Evolutionary conservation across 2,329 filamentous ascomycete genomes (phyloP).

Genomic region (Calycina herbarum): DNA sequence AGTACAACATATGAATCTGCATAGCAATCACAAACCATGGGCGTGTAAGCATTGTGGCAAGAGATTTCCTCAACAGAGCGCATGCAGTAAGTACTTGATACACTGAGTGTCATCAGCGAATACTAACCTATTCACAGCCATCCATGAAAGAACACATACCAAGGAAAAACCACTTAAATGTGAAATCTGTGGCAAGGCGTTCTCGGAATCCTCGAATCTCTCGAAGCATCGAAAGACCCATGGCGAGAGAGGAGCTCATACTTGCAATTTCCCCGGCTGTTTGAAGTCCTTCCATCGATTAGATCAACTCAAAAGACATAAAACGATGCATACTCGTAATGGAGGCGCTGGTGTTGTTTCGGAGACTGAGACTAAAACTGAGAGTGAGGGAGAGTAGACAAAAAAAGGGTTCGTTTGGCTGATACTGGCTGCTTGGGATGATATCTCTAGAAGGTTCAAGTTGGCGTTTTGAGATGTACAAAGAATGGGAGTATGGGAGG

Average conservation of each 20-base stretch:
- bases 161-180: conserved; percentile 63
- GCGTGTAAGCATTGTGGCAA: conserved; percentile 55
- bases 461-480: too few relatives aligned
- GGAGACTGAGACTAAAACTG: conserved; percentile 13
- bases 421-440: too few relatives aligned
- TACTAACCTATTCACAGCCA: conserved; percentile 45
- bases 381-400: conserved; percentile 12
- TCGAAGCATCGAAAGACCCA: conserved; percentile 66
- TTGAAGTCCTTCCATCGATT: conserved; percentile 58
- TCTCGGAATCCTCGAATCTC: conserved; percentile 66
- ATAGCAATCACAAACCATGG: conserved; percentile 66
- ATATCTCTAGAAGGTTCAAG: too few relatives aligned
- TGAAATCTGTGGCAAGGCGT: conserved; percentile 57
- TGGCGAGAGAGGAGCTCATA: conserved; percentile 51
- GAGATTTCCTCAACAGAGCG: conserved; percentile 66
- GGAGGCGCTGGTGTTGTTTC: background rate
- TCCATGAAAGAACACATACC: conserved; percentile 66
- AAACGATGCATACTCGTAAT: conserved; percentile 31
- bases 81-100: conserved; percentile 52
- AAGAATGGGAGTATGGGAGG: too few relatives aligned
- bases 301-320: conserved; percentile 61
- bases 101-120: background rate
- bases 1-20: conserved; percentile 65
- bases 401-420: too few relatives aligned
- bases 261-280: conserved; percentile 51